phyloP scores from a whole-genome alignment of 257 asterid genomes.

The Avicennia marina region DNA sequence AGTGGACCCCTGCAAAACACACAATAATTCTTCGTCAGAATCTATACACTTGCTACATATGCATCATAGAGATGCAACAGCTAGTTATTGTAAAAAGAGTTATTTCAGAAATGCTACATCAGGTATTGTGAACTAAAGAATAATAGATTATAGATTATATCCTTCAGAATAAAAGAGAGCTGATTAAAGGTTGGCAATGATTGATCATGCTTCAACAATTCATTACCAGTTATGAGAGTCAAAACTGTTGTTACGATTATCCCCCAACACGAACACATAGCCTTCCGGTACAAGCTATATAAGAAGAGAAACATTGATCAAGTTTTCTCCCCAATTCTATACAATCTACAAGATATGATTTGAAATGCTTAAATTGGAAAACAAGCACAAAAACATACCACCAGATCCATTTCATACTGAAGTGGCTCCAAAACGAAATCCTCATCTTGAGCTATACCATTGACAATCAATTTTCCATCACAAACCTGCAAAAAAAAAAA shows the following conservation, averaged over 20 bases:
- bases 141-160: not conserved
- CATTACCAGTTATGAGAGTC: conserved; percentile 88
- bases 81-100: not conserved
- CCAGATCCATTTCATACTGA: conserved; percentile 65
- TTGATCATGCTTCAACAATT: not conserved
- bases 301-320: conserved; percentile 11
- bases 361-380: conserved; percentile 4
- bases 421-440: conserved; percentile 78
- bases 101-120: not conserved
- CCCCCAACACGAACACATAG: conserved; percentile 88
- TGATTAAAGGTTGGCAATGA: not conserved
- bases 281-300: conserved; percentile 87
- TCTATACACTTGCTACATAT: no score
- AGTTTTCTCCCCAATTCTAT: conserved; percentile 6
- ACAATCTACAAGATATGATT: not conserved
- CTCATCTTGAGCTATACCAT: conserved; percentile 63
- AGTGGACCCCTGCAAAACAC: conserved; percentile 64
- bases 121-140: not conserved
- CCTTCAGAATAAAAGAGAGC: not conserved
- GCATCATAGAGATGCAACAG: no score
- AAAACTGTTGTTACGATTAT: conserved; percentile 87
- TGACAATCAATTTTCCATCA: conserved; percentile 69
- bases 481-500: conserved; percentile 44
- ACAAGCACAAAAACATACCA: conserved; percentile 43
- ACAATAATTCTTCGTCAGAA: conserved; percentile 9